These are phyloP conservation scores for Backusella morwellensis DNA, from an alignment of 192 early-diverging fungal species.

Conservation along the genomic window DNA sequence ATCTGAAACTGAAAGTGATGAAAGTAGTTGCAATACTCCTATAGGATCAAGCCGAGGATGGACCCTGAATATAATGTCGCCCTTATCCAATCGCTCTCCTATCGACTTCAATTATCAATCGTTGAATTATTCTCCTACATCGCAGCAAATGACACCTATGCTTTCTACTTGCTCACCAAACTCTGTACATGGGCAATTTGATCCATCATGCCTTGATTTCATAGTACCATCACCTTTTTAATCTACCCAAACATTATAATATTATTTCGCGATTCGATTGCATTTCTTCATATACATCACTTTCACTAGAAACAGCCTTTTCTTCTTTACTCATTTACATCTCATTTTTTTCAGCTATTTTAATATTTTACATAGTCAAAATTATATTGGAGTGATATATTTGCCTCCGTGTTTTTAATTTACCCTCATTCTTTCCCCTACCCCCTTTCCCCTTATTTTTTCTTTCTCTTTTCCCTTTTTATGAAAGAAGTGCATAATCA, in stretches of 20 bases:
- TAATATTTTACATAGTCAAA: conserved; percentile 2
- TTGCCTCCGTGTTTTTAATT: conserved; percentile 3
- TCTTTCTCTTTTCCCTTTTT: not conserved
- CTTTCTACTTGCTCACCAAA: conserved; percentile 3
- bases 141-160: conserved; percentile 12
- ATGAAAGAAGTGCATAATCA: not conserved
- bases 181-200: not conserved
- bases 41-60: conserved; percentile 2
- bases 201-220: not conserved
- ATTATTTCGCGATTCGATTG: not conserved
- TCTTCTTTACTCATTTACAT: not conserved
- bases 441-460: not conserved
- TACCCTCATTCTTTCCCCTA: not conserved
- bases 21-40: not conserved
- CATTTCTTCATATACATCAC: not conserved
- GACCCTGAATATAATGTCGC: not conserved
- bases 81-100: not conserved
- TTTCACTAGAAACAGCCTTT: not conserved
- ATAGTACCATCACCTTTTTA: not conserved
- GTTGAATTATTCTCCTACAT: not conserved
- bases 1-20: not conserved
- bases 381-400: conserved; percentile 1
- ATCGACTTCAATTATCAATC: not conserved
- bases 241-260: not conserved
- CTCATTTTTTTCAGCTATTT: not conserved